phyloP scores from a whole-genome alignment of 352 stramenopile species.

The Pythium biforme region DNA sequence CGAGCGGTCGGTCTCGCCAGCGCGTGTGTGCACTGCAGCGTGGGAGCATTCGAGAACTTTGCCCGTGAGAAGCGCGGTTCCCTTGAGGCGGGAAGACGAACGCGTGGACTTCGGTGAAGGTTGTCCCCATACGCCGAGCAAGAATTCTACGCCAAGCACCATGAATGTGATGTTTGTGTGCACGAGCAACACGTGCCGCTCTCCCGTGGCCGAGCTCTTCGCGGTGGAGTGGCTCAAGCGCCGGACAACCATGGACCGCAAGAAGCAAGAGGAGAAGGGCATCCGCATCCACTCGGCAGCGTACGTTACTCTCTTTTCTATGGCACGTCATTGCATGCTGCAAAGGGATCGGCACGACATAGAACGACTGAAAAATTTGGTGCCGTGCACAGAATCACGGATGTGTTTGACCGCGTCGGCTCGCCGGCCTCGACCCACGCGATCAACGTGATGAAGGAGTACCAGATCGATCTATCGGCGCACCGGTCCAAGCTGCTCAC shows the following conservation, averaged over 20 bases:
- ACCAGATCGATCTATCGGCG: slow-evolving; percentile 64
- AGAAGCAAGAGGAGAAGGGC: slow-evolving; percentile 65
- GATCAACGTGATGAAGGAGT: slow-evolving; percentile 71
- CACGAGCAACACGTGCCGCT: slow-evolving; percentile 85
- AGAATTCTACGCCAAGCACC: neutral
- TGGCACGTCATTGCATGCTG: neutral
- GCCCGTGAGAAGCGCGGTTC: neutral
- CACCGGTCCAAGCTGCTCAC: slow-evolving; percentile 72
- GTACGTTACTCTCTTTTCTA: slow-evolving; percentile 32
- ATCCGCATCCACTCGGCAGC: slow-evolving; percentile 69
- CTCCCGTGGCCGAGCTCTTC: slow-evolving; percentile 71
- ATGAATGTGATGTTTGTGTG: slow-evolving; percentile 87
- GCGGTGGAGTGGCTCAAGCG: slow-evolving; percentile 78
- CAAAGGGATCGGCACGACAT: neutral
- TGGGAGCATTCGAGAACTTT: neutral
- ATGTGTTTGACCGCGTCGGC: slow-evolving; percentile 67
- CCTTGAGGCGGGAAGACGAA: too few species aligned
- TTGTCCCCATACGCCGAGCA: too few species aligned
- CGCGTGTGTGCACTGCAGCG: neutral
- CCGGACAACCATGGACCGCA: slow-evolving; percentile 58
- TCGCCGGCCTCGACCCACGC: slow-evolving; percentile 62
- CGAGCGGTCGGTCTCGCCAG: neutral
- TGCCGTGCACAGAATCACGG: slow-evolving; percentile 43
- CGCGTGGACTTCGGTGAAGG: too few species aligned
- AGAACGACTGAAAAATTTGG: neutral